Base-by-base conservation (phyloP, 208 protist species). In the Acanthamoeba polyphaga region DNA sequence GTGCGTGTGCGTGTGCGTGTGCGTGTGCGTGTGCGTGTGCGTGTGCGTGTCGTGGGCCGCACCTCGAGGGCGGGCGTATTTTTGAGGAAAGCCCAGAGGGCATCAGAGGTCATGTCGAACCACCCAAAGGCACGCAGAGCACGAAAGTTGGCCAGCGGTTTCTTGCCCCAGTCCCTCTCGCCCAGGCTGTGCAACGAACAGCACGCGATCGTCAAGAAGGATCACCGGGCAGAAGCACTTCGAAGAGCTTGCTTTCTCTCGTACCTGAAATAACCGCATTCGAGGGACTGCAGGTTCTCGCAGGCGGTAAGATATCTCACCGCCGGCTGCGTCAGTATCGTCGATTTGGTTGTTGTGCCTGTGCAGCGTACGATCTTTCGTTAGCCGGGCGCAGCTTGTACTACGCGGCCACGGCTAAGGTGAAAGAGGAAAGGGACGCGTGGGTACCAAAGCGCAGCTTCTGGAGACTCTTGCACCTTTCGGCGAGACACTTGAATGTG, bases 261-360 rank as follows among this genome's bases (percentile, higher is more conserved):
- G 4, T n/a, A 85, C 76, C 49, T 49, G 32, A 90, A 90, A 32
- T 90, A 90, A 46, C 82, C 82, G 27, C 82, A 90, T 27, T 90
- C 82, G 32, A 90, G 82, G 0, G 82, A 90, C 58, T 90, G 49
- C 27, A 90, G 82, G 12, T 68, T 90, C n/a, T 60, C 53, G 22
- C 82, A 90, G 12, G 49, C 58, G 51, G 82, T 90, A 32, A 90
- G 82, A 68, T 90, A 90, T 90, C 58, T 90, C 53, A 90, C 82
- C 10, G 82, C 82, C 29, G 82, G 27, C 24, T 90, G 82, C 17
- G 82, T 90, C 24, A 90, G 82, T 22, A 90, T 90, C 17, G 82
- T 90, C 17, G 82, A 90, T 51, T 90, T 90, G 82, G 82, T 90
- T 9, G 82, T 90, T 24, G 82, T 90, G 53, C 82, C 82, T 68